Conservation (phyloP, 2,329 filamentous ascomycete species). For the Penicillium sp. region DNA sequence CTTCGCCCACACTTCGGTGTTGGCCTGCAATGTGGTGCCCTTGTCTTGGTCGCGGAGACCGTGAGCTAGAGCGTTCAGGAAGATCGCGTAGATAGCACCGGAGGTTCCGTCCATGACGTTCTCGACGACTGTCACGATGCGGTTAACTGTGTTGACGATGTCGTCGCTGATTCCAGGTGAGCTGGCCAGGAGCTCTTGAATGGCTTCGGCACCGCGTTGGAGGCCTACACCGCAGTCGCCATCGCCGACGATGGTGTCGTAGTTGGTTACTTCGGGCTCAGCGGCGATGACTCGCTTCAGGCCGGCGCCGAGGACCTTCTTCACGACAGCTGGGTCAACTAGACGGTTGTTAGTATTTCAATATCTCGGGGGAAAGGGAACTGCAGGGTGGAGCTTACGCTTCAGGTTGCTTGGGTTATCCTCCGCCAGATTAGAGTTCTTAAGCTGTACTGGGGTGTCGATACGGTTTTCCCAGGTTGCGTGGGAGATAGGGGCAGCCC, state of each 20-base stretch:
- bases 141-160: slow-evolving; percentile 59
- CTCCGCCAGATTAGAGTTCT: slow-evolving; percentile 42
- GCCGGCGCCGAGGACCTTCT: slow-evolving; percentile 55
- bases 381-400: slow-evolving; percentile 36
- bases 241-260: slow-evolving; percentile 81
- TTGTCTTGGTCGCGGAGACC: slow-evolving; percentile 59
- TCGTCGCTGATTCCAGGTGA: slow-evolving; percentile 54
- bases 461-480: slow-evolving; percentile 59
- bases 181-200: slow-evolving; percentile 45
- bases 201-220: slow-evolving; percentile 77
- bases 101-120: slow-evolving; percentile 73
- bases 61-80: slow-evolving; percentile 79
- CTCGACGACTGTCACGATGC: slow-evolving; percentile 65
- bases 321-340: slow-evolving; percentile 54
- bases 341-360: slow-evolving; percentile 15
- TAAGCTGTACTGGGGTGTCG: slow-evolving; percentile 43
- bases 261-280: slow-evolving; percentile 66
- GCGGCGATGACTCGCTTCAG: slow-evolving; percentile 61
- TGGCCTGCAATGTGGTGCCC: slow-evolving; percentile 46
- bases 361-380: not conserved
- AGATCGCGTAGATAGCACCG: slow-evolving; percentile 81
- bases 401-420: slow-evolving; percentile 55
- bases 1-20: slow-evolving; percentile 58
- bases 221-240: slow-evolving; percentile 87
- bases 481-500: slow-evolving; percentile 60